Evolutionary conservation across 164 flowering plant genomes (phyloP), one percentile per base, ranked within the genome.

Genomic region (Aristolochia fimbriata): DNA sequence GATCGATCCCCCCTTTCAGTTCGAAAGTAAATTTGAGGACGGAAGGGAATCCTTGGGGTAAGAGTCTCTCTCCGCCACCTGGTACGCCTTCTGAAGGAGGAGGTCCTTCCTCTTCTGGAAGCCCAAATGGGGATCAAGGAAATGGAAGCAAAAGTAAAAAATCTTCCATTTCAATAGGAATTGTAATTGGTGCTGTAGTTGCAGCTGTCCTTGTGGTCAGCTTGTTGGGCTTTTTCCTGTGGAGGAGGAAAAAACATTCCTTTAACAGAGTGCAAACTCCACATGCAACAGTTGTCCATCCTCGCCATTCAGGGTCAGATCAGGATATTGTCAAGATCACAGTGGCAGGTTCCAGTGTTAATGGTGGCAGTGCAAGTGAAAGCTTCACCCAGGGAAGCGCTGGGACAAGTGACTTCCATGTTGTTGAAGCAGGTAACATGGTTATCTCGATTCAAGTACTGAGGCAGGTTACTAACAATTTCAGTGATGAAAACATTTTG

Each of bases 391-490:
- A 61, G 5, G 33, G 67, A 4, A 83, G 85, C 49, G 72, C 79
- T 62, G 80, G 80, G 7, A 68, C 82, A 0, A 70, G 78, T 60
- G 87, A 85, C 20, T 21, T 78, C 47, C 93, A 84, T 25, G 65
- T 79, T 27, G 81, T 84, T 10, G 96, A 84, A 65, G 65, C 82
- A 22, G 83, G 85, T 16, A 83, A 77, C 67, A 77, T 88, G 95
- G 86, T 85, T n/a, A 90, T 88, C 24, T 79, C 92, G 1, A 86
- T 93, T 51, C 87, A 86, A 59, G 85, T 90, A 27, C 71, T 93
- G 60, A 79, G 80, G 66, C 75, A 72, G 31, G 96, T 91, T 58
- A 90, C 99, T 0, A 78, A 88, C 70, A 88, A 93, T 73, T 93
- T 93, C 66, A 82, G 87, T 68, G 74, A 77, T 60, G 77, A 78